Evolutionary conservation across 2,329 filamentous ascomycete genomes (phyloP).

Genomic region (Monosporascus sp.): DNA sequence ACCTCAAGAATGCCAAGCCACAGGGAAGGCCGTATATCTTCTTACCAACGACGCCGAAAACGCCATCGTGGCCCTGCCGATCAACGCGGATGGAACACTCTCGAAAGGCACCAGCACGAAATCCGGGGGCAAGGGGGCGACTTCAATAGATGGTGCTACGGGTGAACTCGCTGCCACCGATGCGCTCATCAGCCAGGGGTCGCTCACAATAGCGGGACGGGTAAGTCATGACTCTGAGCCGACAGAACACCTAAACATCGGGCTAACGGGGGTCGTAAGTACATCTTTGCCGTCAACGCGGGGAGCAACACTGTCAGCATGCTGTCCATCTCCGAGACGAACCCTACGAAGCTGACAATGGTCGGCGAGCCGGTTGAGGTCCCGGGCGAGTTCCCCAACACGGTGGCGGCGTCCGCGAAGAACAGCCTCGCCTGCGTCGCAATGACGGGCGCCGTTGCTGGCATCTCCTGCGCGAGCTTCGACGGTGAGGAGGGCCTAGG

Average conservation of each 20-base stretch:
- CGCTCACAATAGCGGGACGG: slow-evolving; percentile 43
- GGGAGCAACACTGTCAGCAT: slow-evolving; percentile 48
- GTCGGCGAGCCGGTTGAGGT: slow-evolving; percentile 37
- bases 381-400: slow-evolving; percentile 48
- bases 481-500: slow-evolving; percentile 29
- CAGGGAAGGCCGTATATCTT: slow-evolving; percentile 47
- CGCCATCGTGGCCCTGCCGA: slow-evolving; percentile 43
- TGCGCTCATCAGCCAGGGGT: slow-evolving; percentile 44
- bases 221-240: slow-evolving; percentile 31
- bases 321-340: slow-evolving; percentile 35
- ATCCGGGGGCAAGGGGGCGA: slow-evolving; percentile 44
- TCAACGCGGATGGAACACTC: slow-evolving; percentile 42
- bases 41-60: slow-evolving; percentile 49
- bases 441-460: slow-evolving; percentile 29
- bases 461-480: slow-evolving; percentile 21
- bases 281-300: slow-evolving; percentile 49
- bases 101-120: slow-evolving; percentile 34
- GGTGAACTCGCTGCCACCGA: slow-evolving; percentile 40
- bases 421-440: slow-evolving; percentile 31
- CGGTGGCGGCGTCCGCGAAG: slow-evolving; percentile 41
- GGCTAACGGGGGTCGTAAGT: no score
- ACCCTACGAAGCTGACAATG: slow-evolving; percentile 40
- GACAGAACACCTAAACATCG: slow-evolving; percentile 25
- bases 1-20: slow-evolving; percentile 3
- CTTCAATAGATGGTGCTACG: slow-evolving; percentile 31